These are phyloP conservation scores for Alternaria triticimaculans DNA, from an alignment of 2,329 filamentous ascomycete species.

Conservation along the genomic window DNA sequence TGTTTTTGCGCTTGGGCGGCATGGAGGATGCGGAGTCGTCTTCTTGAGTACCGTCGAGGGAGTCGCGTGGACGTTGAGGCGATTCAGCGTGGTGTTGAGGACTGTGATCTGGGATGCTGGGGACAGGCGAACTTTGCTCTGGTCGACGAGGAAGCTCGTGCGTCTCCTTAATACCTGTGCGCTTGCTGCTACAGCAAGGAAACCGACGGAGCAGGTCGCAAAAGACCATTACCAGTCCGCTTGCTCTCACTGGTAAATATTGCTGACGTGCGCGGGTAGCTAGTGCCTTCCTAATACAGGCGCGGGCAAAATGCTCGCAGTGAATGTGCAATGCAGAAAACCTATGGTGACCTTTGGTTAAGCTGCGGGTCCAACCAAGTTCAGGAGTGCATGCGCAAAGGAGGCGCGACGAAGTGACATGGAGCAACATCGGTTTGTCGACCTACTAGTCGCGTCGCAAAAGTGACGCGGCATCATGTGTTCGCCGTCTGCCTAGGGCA, in stretches of 20 bases:
- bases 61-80: not conserved
- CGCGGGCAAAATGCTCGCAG: not conserved
- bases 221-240: constrained; percentile 8
- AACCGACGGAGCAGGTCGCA: not conserved
- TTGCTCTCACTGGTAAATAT: constrained; percentile 5
- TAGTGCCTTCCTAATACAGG: constrained; percentile 1
- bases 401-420: constrained; percentile 1
- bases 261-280: not conserved
- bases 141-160: constrained; percentile 10
- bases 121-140: not conserved
- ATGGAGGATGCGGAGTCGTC: constrained; percentile 1
- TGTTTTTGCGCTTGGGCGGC: constrained; percentile 19
- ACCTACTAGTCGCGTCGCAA: constrained; percentile 9
- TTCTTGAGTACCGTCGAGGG: constrained; percentile 1
- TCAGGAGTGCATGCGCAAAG: not conserved
- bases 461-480: constrained; percentile 18
- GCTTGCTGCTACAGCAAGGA: constrained; percentile 13
- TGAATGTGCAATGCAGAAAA: not conserved
- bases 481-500: not conserved
- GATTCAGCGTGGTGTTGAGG: not conserved
- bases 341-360: not conserved
- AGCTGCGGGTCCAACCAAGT: not conserved
- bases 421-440: not conserved
- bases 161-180: constrained; percentile 12
- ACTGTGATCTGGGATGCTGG: not conserved